Base-by-base conservation (phyloP, 805 yeast species). In the Ogataea corticis region DNA sequence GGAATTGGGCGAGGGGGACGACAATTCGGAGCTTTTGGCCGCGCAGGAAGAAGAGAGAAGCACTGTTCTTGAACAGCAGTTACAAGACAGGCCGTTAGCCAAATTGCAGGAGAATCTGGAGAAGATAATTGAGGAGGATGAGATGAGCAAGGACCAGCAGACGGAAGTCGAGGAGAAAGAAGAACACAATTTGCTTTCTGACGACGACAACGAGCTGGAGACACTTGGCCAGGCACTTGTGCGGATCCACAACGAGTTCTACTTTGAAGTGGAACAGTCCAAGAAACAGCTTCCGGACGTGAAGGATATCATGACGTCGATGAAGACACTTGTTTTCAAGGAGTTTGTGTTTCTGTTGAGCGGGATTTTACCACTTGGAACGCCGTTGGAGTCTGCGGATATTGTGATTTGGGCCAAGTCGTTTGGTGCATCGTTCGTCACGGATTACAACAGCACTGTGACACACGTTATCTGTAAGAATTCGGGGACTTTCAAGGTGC, bases 341-440 rank as follows among this genome's bases (percentile, higher is more conserved):
- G 91, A 83, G 6, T 76, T 83, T 37, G 79, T 80, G 2, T 78
- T 94, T 44, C 74, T 92, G 15, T 85, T 94, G 54, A 85, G 96
- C 3, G 97, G 98, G 0, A 74, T 92, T n/a, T 75, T 94, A 17
- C 97, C 97, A 1, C 61, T 88, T n/a, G 94, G 94, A 1, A 73
- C 83, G 11, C 76, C 80, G 44, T 67, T 87, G 14, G 83, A 85
- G 42, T 68, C 75, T 28, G 94, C 95, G 3, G 96, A 89, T 61
- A 87, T 94, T 35, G 97, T 91, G 1, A 80, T 84, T 17, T 92
- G 98, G 97, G 87, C 92, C 11, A 77, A 79, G 40, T 87, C 91
- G 44, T 92, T 92, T 72, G 99, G 99, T 1, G 97, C 96, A 0
- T 72, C 72, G 2, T 90, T 92, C 7, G 85, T 85, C 1, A 72